phyloP scores from a whole-genome alignment of 805 yeast species.

The Helenozyma baotianmanensis region DNA sequence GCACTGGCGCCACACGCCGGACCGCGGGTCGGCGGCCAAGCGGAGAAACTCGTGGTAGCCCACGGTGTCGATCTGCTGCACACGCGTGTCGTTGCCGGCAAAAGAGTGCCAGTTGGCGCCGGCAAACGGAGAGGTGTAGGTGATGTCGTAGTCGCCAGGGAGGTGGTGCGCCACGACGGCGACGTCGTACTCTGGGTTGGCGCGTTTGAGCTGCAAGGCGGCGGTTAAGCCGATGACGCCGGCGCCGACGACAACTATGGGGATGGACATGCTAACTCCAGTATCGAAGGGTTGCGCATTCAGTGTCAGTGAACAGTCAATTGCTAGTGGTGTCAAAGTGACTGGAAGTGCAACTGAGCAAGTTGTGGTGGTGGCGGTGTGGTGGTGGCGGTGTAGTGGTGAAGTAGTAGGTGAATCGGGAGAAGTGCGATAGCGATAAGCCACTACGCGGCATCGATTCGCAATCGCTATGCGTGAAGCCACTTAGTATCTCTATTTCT shows the following conservation, averaged over 20 bases:
- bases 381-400: too few relatives aligned
- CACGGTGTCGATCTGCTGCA: slow-evolving; percentile 37
- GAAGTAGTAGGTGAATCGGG: too few relatives aligned
- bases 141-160: slow-evolving; percentile 51
- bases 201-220: slow-evolving; percentile 26
- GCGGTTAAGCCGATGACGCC: slow-evolving; percentile 38
- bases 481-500: too few relatives aligned
- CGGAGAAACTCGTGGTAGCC: slow-evolving; percentile 46
- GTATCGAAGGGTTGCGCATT: too few relatives aligned
- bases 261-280: slow-evolving; percentile 1
- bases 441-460: too few relatives aligned
- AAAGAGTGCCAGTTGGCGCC: slow-evolving; percentile 71
- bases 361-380: too few relatives aligned
- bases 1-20: slow-evolving; percentile 35
- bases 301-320: too few relatives aligned
- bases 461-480: too few relatives aligned
- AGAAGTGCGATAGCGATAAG: too few relatives aligned
- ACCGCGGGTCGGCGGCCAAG: slow-evolving; percentile 44
- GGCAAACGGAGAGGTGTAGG: slow-evolving; percentile 63
- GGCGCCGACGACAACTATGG: slow-evolving; percentile 21
- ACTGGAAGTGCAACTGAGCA: too few relatives aligned
- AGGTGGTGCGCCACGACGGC: slow-evolving; percentile 35
- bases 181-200: slow-evolving; percentile 15
- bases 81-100: slow-evolving; percentile 37
- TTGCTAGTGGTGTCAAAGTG: too few relatives aligned